phyloP scores from a whole-genome alignment of 2,329 filamentous ascomycete genomes.

The Epichloe coenophiala region DNA sequence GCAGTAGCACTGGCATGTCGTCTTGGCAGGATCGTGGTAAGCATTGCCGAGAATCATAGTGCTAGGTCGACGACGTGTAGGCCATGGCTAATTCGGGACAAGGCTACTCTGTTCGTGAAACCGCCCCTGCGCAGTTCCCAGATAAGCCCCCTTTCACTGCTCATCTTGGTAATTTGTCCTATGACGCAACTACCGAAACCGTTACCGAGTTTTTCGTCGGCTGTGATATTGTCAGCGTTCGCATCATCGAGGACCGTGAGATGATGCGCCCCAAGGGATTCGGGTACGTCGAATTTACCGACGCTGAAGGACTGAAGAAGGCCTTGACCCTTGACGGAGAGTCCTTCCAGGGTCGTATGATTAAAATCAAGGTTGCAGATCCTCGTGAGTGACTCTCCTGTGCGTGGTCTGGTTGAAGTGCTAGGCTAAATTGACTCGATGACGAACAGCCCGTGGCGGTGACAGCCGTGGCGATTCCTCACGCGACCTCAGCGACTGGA shows the following conservation, averaged over 20 bases:
- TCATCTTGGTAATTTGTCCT: conserved; percentile 91
- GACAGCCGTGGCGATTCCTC: conserved; percentile 45
- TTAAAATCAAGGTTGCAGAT: conserved; percentile 91
- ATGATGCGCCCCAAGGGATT: conserved; percentile 91
- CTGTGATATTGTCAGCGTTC: conserved; percentile 79
- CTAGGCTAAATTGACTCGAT: background rate
- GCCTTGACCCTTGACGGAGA: conserved; percentile 72
- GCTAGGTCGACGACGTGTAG: background rate
- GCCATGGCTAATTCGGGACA: conserved; percentile 9
- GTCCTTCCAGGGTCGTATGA: conserved; percentile 74
- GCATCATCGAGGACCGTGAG: conserved; percentile 93
- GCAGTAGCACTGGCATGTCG: conserved; percentile 17
- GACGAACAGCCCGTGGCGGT: conserved; percentile 64
- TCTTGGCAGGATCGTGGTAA: conserved; percentile 32
- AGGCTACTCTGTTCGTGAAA: conserved; percentile 55
- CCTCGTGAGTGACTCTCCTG: conserved; percentile 55
- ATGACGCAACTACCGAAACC: conserved; percentile 75
- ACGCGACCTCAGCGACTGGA: conserved; percentile 82
- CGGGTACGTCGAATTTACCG: conserved; percentile 89
- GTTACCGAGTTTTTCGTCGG: conserved; percentile 75
- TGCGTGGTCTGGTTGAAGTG: background rate
- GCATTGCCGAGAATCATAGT: conserved; percentile 6
- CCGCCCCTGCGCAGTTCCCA: conserved; percentile 60
- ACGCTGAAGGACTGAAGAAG: conserved; percentile 79
- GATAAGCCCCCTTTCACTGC: conserved; percentile 90